phyloP scores from a whole-genome alignment of 2,329 filamentous ascomycete genomes.

The Teratosphaeria zuluensis region DNA sequence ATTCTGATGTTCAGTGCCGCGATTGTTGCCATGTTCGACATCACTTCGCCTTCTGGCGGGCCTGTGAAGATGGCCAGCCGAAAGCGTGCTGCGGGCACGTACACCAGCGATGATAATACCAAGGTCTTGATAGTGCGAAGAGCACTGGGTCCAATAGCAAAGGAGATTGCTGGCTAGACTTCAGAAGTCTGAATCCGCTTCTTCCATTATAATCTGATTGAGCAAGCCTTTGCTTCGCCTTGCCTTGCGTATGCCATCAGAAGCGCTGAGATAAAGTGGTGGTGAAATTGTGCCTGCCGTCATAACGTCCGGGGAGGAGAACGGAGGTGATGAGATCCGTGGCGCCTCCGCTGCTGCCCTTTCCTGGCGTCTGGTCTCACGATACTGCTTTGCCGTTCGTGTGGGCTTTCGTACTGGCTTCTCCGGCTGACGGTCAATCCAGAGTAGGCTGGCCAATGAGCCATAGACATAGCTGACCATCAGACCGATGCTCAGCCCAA shows the following conservation, averaged over 20 bases:
- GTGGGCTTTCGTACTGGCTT: slow-evolving; percentile 3
- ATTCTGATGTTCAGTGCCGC: slow-evolving; percentile 42
- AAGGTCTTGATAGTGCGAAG: slow-evolving; percentile 42
- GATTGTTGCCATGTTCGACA: slow-evolving; percentile 48
- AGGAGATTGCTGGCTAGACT: background rate
- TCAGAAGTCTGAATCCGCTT: slow-evolving; percentile 50
- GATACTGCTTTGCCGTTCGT: slow-evolving; percentile 24
- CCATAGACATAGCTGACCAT: slow-evolving; percentile 49
- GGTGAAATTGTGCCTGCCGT: slow-evolving; percentile 8
- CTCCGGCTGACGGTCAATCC: slow-evolving; percentile 11
- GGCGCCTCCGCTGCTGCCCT: slow-evolving; percentile 11
- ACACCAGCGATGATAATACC: slow-evolving; percentile 42
- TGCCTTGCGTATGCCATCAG: slow-evolving; percentile 24
- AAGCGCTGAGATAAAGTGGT: slow-evolving; percentile 13
- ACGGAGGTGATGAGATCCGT: slow-evolving; percentile 8
- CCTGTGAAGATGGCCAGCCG: slow-evolving; percentile 43
- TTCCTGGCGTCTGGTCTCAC: slow-evolving; percentile 19
- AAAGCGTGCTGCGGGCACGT: slow-evolving; percentile 40
- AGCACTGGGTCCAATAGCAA: slow-evolving; percentile 1
- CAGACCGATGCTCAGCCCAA: slow-evolving; percentile 57
- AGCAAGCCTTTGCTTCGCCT: slow-evolving; percentile 43
- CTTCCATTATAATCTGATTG: slow-evolving; percentile 59
- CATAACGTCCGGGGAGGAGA: slow-evolving; percentile 6
- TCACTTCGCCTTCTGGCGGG: slow-evolving; percentile 36
- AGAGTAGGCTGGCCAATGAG: slow-evolving; percentile 20